Evolutionary conservation across 1,284 basidiomycete species (phyloP).

Genomic region (Cutaneotrichosporon dermatis): DNA sequence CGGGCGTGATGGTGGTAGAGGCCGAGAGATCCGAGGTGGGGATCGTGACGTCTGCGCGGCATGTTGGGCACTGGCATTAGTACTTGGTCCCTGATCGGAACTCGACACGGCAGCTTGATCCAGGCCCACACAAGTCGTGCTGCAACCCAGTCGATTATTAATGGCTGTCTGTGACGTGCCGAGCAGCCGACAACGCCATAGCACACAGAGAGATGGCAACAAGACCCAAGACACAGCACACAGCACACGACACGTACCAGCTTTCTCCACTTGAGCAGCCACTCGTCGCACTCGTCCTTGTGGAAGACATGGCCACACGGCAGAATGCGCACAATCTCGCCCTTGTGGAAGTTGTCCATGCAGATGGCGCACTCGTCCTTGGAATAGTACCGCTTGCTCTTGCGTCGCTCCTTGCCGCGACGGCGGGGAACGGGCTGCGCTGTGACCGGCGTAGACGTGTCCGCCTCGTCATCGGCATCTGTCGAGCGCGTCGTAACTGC

Average conservation of each 20-base stretch:
- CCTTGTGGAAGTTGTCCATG: slow-evolving; percentile 72
- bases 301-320: slow-evolving; percentile 78
- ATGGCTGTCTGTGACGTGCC: too few species aligned
- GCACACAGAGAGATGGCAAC: too few species aligned
- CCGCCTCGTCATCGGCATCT: slow-evolving; percentile 8
- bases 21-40: slow-evolving; percentile 44
- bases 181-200: too few species aligned
- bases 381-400: slow-evolving; percentile 40
- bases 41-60: slow-evolving; percentile 79
- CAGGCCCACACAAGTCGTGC: too few species aligned
- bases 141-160: too few species aligned
- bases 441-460: neutral
- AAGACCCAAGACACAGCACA: neutral
- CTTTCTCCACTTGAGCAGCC: slow-evolving; percentile 84
- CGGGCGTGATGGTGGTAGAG: slow-evolving; percentile 19
- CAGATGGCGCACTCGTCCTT: slow-evolving; percentile 81
- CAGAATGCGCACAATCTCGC: slow-evolving; percentile 78
- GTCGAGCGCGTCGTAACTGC: neutral
- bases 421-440: neutral
- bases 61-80: slow-evolving; percentile 67
- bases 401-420: slow-evolving; percentile 16
- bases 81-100: too few species aligned
- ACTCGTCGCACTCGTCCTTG: slow-evolving; percentile 74
- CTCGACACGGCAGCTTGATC: too few species aligned
- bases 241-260: slow-evolving; percentile 56